Evolutionary conservation across 352 stramenopile species (phyloP).

Genomic region (Globisporangium cylindrosporum): DNA sequence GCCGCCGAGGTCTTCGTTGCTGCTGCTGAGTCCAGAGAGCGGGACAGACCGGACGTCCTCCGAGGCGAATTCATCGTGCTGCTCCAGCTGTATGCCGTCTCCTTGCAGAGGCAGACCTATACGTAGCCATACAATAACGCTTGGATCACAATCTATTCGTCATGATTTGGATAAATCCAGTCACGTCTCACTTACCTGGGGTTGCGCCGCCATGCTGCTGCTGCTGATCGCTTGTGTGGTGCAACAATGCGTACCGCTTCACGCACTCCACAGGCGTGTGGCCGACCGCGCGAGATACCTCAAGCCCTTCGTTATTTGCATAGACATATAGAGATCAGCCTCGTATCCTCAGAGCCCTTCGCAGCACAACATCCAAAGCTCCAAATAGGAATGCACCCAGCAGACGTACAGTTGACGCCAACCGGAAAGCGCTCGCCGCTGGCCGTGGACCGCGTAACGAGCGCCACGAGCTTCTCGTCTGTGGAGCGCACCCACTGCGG

Average conservation of each 20-base stretch:
- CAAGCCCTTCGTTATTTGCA: conserved; percentile 42
- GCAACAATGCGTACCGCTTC: conserved; percentile 74
- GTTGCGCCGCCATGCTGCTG: neutral
- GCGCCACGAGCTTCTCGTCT: conserved; percentile 60
- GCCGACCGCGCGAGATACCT: conserved; percentile 54
- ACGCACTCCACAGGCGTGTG: conserved; percentile 76
- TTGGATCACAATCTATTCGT: neutral
- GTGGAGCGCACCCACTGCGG: conserved; percentile 39
- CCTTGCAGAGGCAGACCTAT: neutral
- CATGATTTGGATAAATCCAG: neutral
- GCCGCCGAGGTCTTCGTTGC: conserved; percentile 29
- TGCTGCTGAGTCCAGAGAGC: conserved; percentile 39
- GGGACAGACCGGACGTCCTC: conserved; percentile 20
- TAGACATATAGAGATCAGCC: neutral
- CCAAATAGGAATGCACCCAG: neutral
- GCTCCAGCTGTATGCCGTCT: conserved; percentile 5
- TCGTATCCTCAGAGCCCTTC: neutral
- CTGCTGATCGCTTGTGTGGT: conserved; percentile 18
- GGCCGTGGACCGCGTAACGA: conserved; percentile 64
- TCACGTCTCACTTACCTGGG: neutral
- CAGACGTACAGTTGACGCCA: conserved; percentile 73
- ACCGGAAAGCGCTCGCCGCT: conserved; percentile 80
- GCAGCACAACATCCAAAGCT: neutral
- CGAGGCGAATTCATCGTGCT: conserved; percentile 25
- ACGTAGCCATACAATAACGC: neutral